Evolutionary conservation across 2,329 filamentous ascomycete species (phyloP), one percentile per base, ranked within the genome.

Genomic region (Cladorrhinum sp.): DNA sequence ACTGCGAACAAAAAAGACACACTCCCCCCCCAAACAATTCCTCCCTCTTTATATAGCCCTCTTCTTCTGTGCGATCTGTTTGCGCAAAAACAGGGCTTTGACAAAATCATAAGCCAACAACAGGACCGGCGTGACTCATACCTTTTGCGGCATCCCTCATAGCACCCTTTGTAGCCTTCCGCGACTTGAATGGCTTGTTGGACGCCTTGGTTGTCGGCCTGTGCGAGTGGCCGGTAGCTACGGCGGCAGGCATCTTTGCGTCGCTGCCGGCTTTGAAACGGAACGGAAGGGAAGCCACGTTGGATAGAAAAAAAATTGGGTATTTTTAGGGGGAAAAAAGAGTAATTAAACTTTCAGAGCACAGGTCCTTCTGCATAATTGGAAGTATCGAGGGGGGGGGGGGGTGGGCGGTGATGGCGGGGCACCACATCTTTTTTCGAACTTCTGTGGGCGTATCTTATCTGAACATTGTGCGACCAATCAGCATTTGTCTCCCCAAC

Each of bases 181-280:
- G 88, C 61, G 91, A 92, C 78, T 99, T 99, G 83, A 93, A 99
- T 24, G 88, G 75, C 81, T 99, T 99, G 78, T 96, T 87, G 67
- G 84, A 79, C 70, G 86, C 81, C 82, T 98, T 99, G 58, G 93
- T 96, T 61, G 93, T 97, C 72, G 91, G 91, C 74, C 94, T 86
- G 76, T 99, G 95, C 73, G 94, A 93, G 76, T 98, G 92, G 68
- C 80, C 81, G n/a, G 55, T 59, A 74, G 79, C 78, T 72, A 85
- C 82, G 63, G 82, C 80, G 76, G 86, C 84, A 72, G 90, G 87
- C 91, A 95, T 95, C 70, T 84, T 90, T 76, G 82, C 82, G 75
- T 82, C 80, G 75, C 85, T 80, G 73, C 89, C 89, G 75, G 89
- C 90, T 81, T 96, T 96, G 79, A 96, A 96, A 77, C 93, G 83